phyloP scores from a whole-genome alignment of 2,329 filamentous ascomycete genomes.

The Paecilomyces formosus region DNA sequence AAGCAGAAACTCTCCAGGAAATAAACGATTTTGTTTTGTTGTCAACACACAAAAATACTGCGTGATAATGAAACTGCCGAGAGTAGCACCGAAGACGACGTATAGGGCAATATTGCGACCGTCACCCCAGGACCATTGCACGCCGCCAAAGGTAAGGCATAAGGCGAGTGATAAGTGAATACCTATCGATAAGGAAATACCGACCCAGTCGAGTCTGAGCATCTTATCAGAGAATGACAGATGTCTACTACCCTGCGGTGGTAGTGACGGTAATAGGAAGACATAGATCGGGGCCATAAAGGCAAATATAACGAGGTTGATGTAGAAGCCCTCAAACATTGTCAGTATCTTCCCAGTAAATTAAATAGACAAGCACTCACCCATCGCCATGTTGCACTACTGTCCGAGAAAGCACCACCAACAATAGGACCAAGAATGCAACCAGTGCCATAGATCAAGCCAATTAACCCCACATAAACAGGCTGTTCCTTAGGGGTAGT shows the following conservation, averaged over 20 bases:
- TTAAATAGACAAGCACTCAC: not conserved
- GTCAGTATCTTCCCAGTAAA: not conserved
- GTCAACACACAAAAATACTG: slow-evolving; percentile 39
- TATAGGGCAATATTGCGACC: slow-evolving; percentile 41
- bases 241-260: slow-evolving; percentile 12
- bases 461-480: not conserved
- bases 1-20: slow-evolving; percentile 42
- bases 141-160: slow-evolving; percentile 45
- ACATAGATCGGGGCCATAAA: slow-evolving; percentile 35
- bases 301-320: slow-evolving; percentile 46
- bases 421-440: slow-evolving; percentile 4
- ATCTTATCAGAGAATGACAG: slow-evolving; percentile 12
- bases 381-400: not conserved
- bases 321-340: slow-evolving; percentile 31
- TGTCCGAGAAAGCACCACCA: not conserved
- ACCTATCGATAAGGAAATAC: slow-evolving; percentile 35
- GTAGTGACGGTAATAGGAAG: slow-evolving; percentile 29
- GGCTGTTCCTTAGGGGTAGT: not conserved
- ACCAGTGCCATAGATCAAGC: slow-evolving; percentile 4
- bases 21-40: slow-evolving; percentile 35
- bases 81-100: slow-evolving; percentile 37
- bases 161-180: slow-evolving; percentile 36
- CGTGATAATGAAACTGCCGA: slow-evolving; percentile 39
- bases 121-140: slow-evolving; percentile 40
- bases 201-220: slow-evolving; percentile 36